These are phyloP conservation scores for Apiosordaria backusii DNA, from an alignment of 495 filamentous ascomycete genomes.

Conservation along the genomic window DNA sequence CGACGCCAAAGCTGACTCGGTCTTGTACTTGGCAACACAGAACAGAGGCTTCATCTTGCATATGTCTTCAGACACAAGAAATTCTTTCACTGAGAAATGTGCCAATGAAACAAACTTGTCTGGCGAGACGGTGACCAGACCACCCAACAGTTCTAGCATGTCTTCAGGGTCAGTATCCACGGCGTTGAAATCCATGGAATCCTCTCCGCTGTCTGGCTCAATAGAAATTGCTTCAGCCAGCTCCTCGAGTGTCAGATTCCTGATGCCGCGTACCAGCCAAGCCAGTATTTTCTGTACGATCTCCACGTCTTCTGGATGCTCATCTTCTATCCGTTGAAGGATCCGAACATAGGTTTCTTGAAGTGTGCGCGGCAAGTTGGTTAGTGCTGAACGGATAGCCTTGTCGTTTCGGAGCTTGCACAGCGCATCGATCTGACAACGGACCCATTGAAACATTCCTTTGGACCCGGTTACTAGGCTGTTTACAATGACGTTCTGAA, in stretches of 20 bases:
- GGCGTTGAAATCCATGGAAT: conserved; percentile 8
- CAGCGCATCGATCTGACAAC: conserved; percentile 36
- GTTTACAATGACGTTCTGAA: conserved; percentile 2
- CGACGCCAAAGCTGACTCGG: conserved; percentile 9
- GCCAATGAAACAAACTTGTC: conserved; percentile 19
- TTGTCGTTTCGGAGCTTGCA: conserved; percentile 36
- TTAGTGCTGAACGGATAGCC: conserved; percentile 32
- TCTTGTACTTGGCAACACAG: conserved; percentile 5
- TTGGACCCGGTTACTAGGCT: conserved; percentile 19
- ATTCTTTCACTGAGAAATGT: conserved; percentile 31
- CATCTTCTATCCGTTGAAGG: conserved; percentile 22
- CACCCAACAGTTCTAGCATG: conserved; percentile 10
- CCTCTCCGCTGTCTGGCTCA: conserved; percentile 8
- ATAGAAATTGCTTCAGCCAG: conserved; percentile 25
- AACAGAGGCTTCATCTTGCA: conserved; percentile 7
- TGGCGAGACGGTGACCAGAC: conserved; percentile 5
- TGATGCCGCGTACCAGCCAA: conserved; percentile 17
- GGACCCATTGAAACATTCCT: conserved; percentile 41
- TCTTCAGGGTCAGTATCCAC: conserved; percentile 11
- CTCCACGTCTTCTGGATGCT: conserved; percentile 14
- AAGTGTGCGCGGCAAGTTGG: conserved; percentile 33
- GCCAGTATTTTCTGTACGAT: conserved; percentile 5
- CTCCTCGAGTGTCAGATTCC: conserved; percentile 23
- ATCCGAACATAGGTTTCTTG: conserved; percentile 34
- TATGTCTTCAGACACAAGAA: conserved; percentile 18